These are phyloP conservation scores for Clarkia xantiana DNA, from an alignment of 345 rosid genomes.

Conservation along the genomic window DNA sequence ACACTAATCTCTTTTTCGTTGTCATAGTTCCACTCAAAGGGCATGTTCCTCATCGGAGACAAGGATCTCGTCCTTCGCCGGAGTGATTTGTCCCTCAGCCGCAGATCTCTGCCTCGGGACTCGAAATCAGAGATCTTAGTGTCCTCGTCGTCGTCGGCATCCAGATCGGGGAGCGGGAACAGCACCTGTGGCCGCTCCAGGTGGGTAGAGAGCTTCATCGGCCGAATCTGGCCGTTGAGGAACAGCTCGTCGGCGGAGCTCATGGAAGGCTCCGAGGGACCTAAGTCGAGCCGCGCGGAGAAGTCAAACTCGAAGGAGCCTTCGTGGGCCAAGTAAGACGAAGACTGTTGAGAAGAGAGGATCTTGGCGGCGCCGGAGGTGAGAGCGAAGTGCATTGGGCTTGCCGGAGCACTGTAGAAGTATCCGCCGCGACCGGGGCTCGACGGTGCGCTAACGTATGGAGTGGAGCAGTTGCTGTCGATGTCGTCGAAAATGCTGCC, in stretches of 20 bases:
- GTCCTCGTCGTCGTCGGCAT: conserved; percentile 27
- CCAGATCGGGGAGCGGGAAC: conserved; percentile 61
- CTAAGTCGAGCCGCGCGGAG: conserved; percentile 43
- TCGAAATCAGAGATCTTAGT: background rate
- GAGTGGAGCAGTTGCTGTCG: conserved; percentile 75
- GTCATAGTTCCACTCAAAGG: conserved; percentile 24
- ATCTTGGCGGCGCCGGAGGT: conserved; percentile 13
- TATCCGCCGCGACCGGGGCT: conserved; percentile 74
- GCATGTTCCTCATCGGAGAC: conserved; percentile 55
- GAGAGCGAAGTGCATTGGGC: conserved; percentile 79
- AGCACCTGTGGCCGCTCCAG: conserved; percentile 68
- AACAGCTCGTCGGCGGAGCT: conserved; percentile 88
- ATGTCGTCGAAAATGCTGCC: conserved; percentile 13
- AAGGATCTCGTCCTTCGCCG: conserved; percentile 76
- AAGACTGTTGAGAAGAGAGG: conserved; percentile 2
- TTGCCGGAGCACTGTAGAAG: conserved; percentile 84
- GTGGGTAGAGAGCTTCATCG: conserved; percentile 83
- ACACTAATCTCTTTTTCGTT: conserved; percentile 2
- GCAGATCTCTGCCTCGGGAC: conserved; percentile 57
- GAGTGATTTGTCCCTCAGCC: conserved; percentile 49
- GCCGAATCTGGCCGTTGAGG: conserved; percentile 83
- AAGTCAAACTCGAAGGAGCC: conserved; percentile 72
- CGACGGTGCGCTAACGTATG: conserved; percentile 93
- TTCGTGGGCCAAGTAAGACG: conserved; percentile 19
- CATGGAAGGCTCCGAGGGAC: conserved; percentile 40